A percentile compares a stretch with the other conserved stretches of the same genome.
Evolutionary conservation across 2,329 filamentous ascomycete species (phyloP).

Genomic region (Alternaria tenuissima): DNA sequence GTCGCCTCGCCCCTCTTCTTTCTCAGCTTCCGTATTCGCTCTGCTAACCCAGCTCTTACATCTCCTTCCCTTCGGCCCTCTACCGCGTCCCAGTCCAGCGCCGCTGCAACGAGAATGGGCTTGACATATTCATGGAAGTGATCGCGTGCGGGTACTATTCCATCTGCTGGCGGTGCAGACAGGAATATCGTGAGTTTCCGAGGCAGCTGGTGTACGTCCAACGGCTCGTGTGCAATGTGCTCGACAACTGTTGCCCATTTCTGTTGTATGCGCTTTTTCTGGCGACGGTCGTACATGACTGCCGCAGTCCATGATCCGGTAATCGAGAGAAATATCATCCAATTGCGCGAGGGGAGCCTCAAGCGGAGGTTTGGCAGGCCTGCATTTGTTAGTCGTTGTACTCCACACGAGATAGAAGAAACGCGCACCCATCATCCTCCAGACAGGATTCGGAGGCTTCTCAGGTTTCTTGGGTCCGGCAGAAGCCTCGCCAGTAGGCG

Average conservation of each 20-base stretch:
- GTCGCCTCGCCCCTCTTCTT: constrained; percentile 66
- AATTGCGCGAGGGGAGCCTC: constrained; percentile 92
- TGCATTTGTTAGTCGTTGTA: constrained; percentile 42
- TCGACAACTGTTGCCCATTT: constrained; percentile 89
- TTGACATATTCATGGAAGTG: constrained; percentile 97
- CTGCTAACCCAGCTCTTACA: constrained; percentile 83
- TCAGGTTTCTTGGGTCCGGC: constrained; percentile 36
- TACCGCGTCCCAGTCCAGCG: constrained; percentile 94
- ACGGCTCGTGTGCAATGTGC: constrained; percentile 78
- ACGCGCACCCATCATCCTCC: constrained; percentile 51
- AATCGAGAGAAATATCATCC: constrained; percentile 92
- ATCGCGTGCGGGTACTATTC: constrained; percentile 83
- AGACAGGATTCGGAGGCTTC: constrained; percentile 49
- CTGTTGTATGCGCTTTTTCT: constrained; percentile 83
- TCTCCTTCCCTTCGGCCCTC: constrained; percentile 95
- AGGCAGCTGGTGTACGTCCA: constrained; percentile 77
- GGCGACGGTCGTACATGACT: constrained; percentile 88
- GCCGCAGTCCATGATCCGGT: constrained; percentile 79
- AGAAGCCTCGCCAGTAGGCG: constrained; percentile 31
- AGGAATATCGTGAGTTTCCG: constrained; percentile 88
- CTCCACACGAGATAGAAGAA: constrained; percentile 1
- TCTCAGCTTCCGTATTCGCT: constrained; percentile 76
- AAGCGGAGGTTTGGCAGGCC: constrained; percentile 84
- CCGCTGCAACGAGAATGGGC: constrained; percentile 86
- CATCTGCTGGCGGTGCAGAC: constrained; percentile 85